Base-by-base conservation (phyloP, 1,284 basidiomycete genomes). In the Fistulinella cinereoalba region DNA sequence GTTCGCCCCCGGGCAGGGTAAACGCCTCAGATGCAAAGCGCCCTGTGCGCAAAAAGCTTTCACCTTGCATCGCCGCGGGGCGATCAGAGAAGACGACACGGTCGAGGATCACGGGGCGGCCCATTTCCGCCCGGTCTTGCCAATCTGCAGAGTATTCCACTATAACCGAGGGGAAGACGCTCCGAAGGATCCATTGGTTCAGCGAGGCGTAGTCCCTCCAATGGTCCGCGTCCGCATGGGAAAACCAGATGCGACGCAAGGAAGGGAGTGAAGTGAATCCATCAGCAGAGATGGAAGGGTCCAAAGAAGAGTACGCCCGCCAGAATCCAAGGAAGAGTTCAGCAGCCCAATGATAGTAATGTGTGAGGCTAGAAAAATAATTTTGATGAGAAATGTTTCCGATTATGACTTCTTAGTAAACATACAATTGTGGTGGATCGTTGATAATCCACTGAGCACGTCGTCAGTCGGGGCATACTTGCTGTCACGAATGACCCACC, bases 301-400 rank as follows among this genome's bases (percentile, higher is more conserved):
- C 90, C 15, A 93, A 74, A 1, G 87, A 83, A 29, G 89, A 80
- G 61, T 93, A 94, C 0, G 90, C 83, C 19, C 90, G 77, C 91
- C 91, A 94, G 54, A 93, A 79, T 37, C 92, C 91, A 52, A 91
- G 90, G 68, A 88, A 85, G 15, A 93, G 79, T 62, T 96, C 92
- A 6, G 92, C 92, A 25, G 87, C 83, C 79, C 86, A 93, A 58
- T 90, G 85, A 62, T 88, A 89, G 58, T 88, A 88, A 61, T 90
- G 86, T 0, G 81, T 83, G 50, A 91, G 76, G 65, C 86, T 88
- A 24, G 6, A 37, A 24, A 33, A 6, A 47, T 22, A 2, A 8
- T 9, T 9, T 28, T 28, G 27, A 28, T n/a, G n/a, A n/a, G n/a
- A n/a, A n/a, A n/a, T n/a, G n/a, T n/a, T n/a, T n/a, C n/a, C n/a